Evolutionary conservation across 306 rosid species (phyloP), one percentile per base, ranked within the genome.

Genomic region (Quercus glauca): DNA sequence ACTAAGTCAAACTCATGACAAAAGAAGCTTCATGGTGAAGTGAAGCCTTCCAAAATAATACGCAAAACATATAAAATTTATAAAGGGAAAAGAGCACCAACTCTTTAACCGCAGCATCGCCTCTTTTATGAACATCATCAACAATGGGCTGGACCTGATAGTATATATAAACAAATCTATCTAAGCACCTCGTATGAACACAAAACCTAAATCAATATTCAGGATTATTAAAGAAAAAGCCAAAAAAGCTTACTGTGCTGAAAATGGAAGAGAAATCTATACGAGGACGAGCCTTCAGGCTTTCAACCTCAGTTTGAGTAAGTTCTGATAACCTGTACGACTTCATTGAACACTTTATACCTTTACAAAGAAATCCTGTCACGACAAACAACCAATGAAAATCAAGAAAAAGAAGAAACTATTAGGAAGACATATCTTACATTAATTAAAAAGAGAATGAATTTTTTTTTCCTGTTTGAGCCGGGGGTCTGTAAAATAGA

Each of bases 111-210:
- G 99, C 97, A 58, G 83, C 88, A 81, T 94, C 97, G 3, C 99
- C 99, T 86, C 93, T 83, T 69, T 80, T 80, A 13, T 89, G 90
- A 83, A 94, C 94, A 76, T 92, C 93, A 70, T 94, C 92, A 45
- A 92, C 99, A 84, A 94, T 94, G 53, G 99, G 99, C 81, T 92
- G 91, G 80, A 94, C 99, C 99, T 91, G 85, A 77, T 41, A 41
- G 37, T 1, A 64, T 18, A 74, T 55, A n/a, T 35, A 67, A 72
- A 63, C 1, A 1, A 49, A 59, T 55, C 75, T 55, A 45, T 28
- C 69, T 0, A 21, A 35, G 21, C 43, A 71, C 59, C 53, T 81
- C 79, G 67, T 23, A 65, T 1, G 51, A 53, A 79, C 21, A 51
- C 18, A 53, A 15, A 10, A 15, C n/a, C 67, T 5, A 33, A 3